phyloP scores from a whole-genome alignment of 176 grass and related monocot genomes.

The Bolboschoenus planiculmis region DNA sequence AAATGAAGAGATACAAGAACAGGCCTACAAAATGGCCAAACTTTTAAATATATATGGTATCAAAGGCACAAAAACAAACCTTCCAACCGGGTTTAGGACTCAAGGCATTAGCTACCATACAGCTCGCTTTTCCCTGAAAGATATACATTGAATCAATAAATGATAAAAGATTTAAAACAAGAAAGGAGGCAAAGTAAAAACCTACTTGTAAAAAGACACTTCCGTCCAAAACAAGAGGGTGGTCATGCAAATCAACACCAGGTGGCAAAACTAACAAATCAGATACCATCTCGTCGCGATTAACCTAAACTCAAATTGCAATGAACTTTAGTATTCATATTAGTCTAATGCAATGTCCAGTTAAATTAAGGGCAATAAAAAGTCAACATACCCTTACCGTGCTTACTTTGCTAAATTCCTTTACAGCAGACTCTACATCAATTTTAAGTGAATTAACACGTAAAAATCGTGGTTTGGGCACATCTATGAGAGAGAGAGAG shows the following conservation, averaged over 20 bases:
- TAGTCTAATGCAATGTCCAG: background rate
- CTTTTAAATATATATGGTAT: background rate
- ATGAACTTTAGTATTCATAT: slow-evolving; percentile 3
- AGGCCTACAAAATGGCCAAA: background rate
- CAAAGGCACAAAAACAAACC: slow-evolving; percentile 36
- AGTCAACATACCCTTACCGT: slow-evolving; percentile 28
- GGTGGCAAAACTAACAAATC: slow-evolving; percentile 65
- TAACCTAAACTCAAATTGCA: slow-evolving; percentile 43
- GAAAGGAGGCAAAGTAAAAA: slow-evolving; percentile 12
- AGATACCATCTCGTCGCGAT: slow-evolving; percentile 56
- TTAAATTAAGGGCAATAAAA: background rate
- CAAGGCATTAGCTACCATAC: slow-evolving; percentile 76
- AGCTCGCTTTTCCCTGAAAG: slow-evolving; percentile 88
- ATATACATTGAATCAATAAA: background rate
- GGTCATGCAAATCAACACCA: slow-evolving; percentile 80
- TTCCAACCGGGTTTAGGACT: slow-evolving; percentile 82
- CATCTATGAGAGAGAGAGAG: slow-evolving; percentile 44
- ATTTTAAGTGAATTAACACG: slow-evolving; percentile 82
- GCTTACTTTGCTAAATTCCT: slow-evolving; percentile 55
- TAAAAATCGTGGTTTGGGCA: slow-evolving; percentile 61
- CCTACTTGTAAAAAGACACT: slow-evolving; percentile 71
- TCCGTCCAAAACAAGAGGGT: slow-evolving; percentile 64
- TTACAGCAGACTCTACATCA: slow-evolving; percentile 51
- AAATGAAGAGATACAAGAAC: background rate
- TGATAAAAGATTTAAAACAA: background rate